Evolutionary conservation across 129 eudicot species (phyloP), one percentile per base, ranked within the genome.

Genomic region (Escallonia rubra): DNA sequence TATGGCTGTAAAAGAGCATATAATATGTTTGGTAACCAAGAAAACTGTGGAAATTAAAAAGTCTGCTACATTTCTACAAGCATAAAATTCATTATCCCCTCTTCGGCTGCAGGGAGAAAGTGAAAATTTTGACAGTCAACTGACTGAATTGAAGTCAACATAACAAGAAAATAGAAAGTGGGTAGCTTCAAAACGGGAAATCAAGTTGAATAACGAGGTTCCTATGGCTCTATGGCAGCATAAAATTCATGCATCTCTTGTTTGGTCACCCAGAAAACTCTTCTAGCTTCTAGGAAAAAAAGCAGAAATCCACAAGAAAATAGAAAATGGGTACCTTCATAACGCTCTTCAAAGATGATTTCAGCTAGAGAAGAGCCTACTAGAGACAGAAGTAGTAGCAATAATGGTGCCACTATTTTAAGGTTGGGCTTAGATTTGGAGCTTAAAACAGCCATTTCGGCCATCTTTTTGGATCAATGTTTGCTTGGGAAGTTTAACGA

Each of bases 301-400:
- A 1, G 34, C 47, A 75, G 16, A 53, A 42, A 49, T 4, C 56
- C 41, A n/a, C 57, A 44, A 54, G 58, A 56, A 9, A 10, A 46
- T 34, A 43, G 5, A 43, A 44, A 50, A 64, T 3, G 7, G 8
- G 4, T 81, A 92, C 98, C 98, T 13, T 70, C 92, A 63, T 89
- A 93, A n/a, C 90, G 86, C 81, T 93, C 98, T 68, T 93, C 96
- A 52, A 93, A 93, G 43, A 93, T 82, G 77, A 89, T 80, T 60
- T 93, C 98, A 50, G 87, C 76, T 43, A 73, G 59, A 11, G 85
- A 80, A 43, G 68, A 65, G 59, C 44, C 53, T 59, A 67, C 39
- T 51, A 86, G 41, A 12, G 70, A 81, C 6, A 83, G 34, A 4
- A 73, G 23, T 12, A 85, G 72, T 2, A 86, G 41, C 4, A 75